phyloP scores from a whole-genome alignment of 108 stramenopile species.

The Thalassiosira profunda region DNA sequence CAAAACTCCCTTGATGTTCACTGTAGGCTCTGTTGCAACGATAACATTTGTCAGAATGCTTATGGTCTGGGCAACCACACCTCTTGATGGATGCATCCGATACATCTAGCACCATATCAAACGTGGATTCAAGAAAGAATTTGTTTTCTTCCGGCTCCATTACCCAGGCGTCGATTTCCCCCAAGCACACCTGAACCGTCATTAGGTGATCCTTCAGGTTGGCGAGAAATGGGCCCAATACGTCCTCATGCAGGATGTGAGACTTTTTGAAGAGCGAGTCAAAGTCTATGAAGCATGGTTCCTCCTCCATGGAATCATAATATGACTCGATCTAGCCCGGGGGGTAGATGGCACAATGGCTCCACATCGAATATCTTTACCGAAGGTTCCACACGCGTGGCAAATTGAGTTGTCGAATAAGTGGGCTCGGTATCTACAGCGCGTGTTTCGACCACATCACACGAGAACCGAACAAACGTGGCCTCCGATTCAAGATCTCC shows the following conservation, averaged over 20 bases:
- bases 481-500: slow-evolving; percentile 11
- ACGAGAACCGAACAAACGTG: background rate
- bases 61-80: no score
- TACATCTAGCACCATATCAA: slow-evolving; percentile 5
- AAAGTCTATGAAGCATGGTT: background rate
- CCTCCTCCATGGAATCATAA: background rate
- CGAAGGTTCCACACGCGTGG: background rate
- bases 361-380: background rate
- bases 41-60: no score
- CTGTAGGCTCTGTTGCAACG: no score
- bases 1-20: no score
- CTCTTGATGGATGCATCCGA: no score
- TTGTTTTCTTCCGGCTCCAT: slow-evolving; percentile 8
- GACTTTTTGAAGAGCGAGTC: background rate
- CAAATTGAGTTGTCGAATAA: no score
- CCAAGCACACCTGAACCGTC: slow-evolving; percentile 5
- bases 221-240: background rate
- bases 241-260: slow-evolving; percentile 2
- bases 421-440: background rate
- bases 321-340: background rate
- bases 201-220: background rate
- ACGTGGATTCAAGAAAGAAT: slow-evolving; percentile 13
- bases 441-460: background rate
- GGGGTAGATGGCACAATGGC: background rate
- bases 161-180: background rate